phyloP scores from a whole-genome alignment of 495 filamentous ascomycete genomes.

The Penicillium egyptiacum region DNA sequence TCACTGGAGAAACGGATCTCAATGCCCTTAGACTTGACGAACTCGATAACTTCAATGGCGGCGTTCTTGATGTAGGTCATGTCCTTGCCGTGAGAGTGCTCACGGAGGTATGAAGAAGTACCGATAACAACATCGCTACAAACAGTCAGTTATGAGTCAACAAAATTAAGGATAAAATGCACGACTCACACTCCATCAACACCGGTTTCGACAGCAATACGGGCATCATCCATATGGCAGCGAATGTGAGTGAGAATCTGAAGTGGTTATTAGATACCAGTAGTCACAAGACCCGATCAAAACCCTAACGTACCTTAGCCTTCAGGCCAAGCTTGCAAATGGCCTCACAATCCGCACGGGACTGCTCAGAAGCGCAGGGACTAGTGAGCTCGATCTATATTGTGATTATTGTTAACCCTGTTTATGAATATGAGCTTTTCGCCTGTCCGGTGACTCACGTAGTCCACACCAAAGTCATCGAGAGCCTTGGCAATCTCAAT shows the following conservation, averaged over 20 bases:
- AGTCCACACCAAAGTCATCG: constrained; percentile 91
- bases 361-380: constrained; percentile 80
- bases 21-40: constrained; percentile 85
- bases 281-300: not conserved
- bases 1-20: constrained; percentile 79
- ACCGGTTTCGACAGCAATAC: constrained; percentile 84
- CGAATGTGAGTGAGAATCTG: constrained; percentile 80
- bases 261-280: constrained; percentile 3
- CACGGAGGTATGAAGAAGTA: constrained; percentile 84
- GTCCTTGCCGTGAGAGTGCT: constrained; percentile 92
- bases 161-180: not conserved
- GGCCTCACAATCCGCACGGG: constrained; percentile 73
- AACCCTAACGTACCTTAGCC: constrained; percentile 55
- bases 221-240: constrained; percentile 92
- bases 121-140: constrained; percentile 88
- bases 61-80: constrained; percentile 90
- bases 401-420: constrained; percentile 19
- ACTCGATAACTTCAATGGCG: constrained; percentile 91
- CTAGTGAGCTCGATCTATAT: constrained; percentile 73
- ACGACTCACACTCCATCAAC: constrained; percentile 63
- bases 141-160: constrained; percentile 22
- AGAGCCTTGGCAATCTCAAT: constrained; percentile 74
- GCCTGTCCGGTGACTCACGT: constrained; percentile 54
- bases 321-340: constrained; percentile 93
- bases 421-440: not conserved